A percentile compares a stretch with the other conserved stretches of the same genome.
These are phyloP conservation scores for Fusarium sp. DNA, from an alignment of 2,329 filamentous ascomycete genomes.

Conservation along the genomic window DNA sequence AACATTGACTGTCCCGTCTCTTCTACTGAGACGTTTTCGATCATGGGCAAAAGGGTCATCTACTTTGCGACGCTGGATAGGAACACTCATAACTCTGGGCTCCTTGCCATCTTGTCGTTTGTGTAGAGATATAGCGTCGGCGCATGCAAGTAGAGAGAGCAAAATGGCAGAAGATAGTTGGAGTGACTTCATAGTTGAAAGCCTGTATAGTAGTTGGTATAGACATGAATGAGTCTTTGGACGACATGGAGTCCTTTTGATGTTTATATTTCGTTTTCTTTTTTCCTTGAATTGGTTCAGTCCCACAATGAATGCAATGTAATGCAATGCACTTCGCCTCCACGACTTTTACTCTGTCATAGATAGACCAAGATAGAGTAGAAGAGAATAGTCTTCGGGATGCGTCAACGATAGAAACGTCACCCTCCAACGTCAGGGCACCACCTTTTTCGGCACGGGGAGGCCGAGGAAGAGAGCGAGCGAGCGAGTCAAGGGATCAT, in stretches of 20 bases:
- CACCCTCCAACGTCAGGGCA: slow-evolving; percentile 35
- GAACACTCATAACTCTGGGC: slow-evolving; percentile 60
- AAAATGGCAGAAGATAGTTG: slow-evolving; percentile 42
- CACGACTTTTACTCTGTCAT: slow-evolving; percentile 8
- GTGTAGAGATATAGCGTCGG: slow-evolving; percentile 46
- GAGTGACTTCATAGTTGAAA: slow-evolving; percentile 53
- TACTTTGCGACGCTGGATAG: slow-evolving; percentile 54
- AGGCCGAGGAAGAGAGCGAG: slow-evolving; percentile 22
- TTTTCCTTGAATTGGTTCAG: neutral
- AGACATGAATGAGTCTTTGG: neutral
- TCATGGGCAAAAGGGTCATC: slow-evolving; percentile 59
- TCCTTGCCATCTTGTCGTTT: slow-evolving; percentile 47
- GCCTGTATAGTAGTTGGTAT: neutral
- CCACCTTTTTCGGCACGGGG: slow-evolving; percentile 30
- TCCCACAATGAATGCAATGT: neutral
- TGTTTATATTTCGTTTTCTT: neutral
- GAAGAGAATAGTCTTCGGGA: slow-evolving; percentile 4
- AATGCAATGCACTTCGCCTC: neutral
- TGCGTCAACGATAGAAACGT: slow-evolving; percentile 31
- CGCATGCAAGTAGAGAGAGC: slow-evolving; percentile 43
- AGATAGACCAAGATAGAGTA: neutral
- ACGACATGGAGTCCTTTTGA: neutral
- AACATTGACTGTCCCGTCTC: slow-evolving; percentile 58
- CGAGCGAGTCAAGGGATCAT: slow-evolving; percentile 3
- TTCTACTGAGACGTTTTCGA: slow-evolving; percentile 54